A percentile compares a stretch with the other conserved stretches of the same genome.
Conservation (phyloP, 495 filamentous ascomycete species). For the Cercophora samala region DNA sequence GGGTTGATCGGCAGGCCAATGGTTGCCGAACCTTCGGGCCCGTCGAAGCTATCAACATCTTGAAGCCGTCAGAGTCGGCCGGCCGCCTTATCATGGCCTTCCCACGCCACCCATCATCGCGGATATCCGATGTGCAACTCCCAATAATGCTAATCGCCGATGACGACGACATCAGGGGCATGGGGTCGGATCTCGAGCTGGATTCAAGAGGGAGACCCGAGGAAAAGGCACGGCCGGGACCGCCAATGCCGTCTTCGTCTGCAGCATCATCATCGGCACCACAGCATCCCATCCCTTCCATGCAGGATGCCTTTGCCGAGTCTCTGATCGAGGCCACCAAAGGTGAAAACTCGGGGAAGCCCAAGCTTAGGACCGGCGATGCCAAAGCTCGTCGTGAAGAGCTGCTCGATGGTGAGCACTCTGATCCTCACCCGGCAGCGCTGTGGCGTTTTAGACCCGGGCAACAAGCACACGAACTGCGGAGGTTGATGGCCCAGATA, state of each 20-base stretch:
- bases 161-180: slow-evolving; percentile 4
- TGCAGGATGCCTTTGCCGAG: slow-evolving; percentile 93
- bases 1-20: slow-evolving; percentile 25
- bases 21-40: slow-evolving; percentile 10
- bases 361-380: slow-evolving; percentile 55
- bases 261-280: slow-evolving; percentile 26
- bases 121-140: slow-evolving; percentile 23
- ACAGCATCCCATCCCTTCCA: slow-evolving; percentile 64
- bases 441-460: slow-evolving; percentile 69
- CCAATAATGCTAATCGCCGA: slow-evolving; percentile 28
- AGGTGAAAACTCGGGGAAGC: slow-evolving; percentile 41
- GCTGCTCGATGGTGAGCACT: slow-evolving; percentile 63
- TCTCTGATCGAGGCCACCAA: slow-evolving; percentile 72
- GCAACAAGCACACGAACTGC: slow-evolving; percentile 73
- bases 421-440: slow-evolving; percentile 58
- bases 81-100: slow-evolving; percentile 23
- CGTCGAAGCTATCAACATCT: slow-evolving; percentile 10
- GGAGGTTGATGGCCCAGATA: slow-evolving; percentile 89
- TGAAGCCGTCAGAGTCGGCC: neutral
- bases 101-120: slow-evolving; percentile 15
- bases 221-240: slow-evolving; percentile 16
- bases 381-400: slow-evolving; percentile 64
- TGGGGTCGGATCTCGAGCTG: slow-evolving; percentile 6
- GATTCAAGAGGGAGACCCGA: slow-evolving; percentile 18
- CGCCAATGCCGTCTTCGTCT: neutral